phyloP scores from a whole-genome alignment of 139 green algal species.

The Chlorokybus atmophyticus region DNA sequence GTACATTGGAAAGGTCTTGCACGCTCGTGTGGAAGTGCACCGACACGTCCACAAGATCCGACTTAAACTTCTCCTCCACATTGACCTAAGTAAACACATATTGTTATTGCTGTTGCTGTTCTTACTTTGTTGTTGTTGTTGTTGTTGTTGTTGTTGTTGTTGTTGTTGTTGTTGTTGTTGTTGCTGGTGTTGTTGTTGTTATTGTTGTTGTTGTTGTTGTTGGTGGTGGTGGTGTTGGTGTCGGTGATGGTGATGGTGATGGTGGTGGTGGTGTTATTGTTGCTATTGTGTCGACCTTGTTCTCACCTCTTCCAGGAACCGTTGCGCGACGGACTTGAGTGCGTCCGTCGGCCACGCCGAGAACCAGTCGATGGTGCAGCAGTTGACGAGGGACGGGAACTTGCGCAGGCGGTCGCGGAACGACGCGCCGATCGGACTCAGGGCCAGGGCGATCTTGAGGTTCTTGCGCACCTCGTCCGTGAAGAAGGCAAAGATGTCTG shows the following conservation, averaged over 20 bases:
- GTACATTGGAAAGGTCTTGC: conserved; percentile 17
- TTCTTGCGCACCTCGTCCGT: conserved; percentile 48
- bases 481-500: conserved; percentile 55
- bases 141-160: no score
- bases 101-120: no score
- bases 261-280: no score
- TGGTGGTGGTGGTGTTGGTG: no score
- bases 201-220: no score
- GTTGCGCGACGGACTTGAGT: conserved; percentile 24
- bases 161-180: no score
- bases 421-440: conserved; percentile 48
- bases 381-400: conserved; percentile 68
- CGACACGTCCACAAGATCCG: conserved; percentile 42
- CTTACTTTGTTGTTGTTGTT: no score
- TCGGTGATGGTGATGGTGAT: no score
- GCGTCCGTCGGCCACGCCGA: conserved; percentile 32
- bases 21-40: conserved; percentile 55
- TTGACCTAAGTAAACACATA: no score
- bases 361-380: conserved; percentile 66
- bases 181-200: no score
- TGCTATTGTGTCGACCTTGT: no score
- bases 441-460: conserved; percentile 56
- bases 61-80: conserved; percentile 11
- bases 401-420: conserved; percentile 58
- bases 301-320: conserved; percentile 7